Conservation (phyloP, 208 protist species). For the Acanthamoeba castellanii region DNA sequence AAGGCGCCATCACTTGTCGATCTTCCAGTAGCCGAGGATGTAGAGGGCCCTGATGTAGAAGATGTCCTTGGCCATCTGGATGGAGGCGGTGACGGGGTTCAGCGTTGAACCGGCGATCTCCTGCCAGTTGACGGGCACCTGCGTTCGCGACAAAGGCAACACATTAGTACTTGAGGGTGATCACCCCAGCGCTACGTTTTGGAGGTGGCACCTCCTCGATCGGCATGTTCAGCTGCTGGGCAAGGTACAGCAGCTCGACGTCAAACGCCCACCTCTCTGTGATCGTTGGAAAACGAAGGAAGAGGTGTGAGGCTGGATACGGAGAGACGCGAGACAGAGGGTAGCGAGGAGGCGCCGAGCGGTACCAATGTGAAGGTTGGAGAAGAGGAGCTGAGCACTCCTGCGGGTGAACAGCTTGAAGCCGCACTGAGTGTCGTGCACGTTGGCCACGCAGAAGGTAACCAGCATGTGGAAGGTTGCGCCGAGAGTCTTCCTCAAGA, state of each 20-base stretch:
- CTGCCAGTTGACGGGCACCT: conserved; percentile 90
- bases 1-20: background rate
- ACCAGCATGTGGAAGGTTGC: conserved; percentile 90
- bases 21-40: conserved; percentile 83
- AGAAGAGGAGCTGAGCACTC: conserved; percentile 81
- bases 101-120: conserved; percentile 91
- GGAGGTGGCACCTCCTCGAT: conserved; percentile 83
- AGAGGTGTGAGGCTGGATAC: background rate
- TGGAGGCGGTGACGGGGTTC: conserved; percentile 53
- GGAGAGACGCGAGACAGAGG: background rate
- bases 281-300: background rate
- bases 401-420: conserved; percentile 91
- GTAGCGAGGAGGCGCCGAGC: background rate
- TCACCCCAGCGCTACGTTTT: background rate
- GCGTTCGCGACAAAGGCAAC: background rate
- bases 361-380: conserved; percentile 85
- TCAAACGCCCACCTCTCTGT: conserved; percentile 91
- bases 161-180: no score
- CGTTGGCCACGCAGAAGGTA: conserved; percentile 76
- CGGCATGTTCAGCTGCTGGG: conserved; percentile 84
- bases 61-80: conserved; percentile 90
- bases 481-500: conserved; percentile 74
- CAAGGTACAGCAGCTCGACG: conserved; percentile 89
- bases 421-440: conserved; percentile 92
- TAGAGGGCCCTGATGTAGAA: conserved; percentile 85